A percentile compares a stretch with the other conserved stretches of the same genome.
These are phyloP conservation scores for Jacaranda mimosifolia DNA, from an alignment of 257 asterid genomes.

Conservation along the genomic window DNA sequence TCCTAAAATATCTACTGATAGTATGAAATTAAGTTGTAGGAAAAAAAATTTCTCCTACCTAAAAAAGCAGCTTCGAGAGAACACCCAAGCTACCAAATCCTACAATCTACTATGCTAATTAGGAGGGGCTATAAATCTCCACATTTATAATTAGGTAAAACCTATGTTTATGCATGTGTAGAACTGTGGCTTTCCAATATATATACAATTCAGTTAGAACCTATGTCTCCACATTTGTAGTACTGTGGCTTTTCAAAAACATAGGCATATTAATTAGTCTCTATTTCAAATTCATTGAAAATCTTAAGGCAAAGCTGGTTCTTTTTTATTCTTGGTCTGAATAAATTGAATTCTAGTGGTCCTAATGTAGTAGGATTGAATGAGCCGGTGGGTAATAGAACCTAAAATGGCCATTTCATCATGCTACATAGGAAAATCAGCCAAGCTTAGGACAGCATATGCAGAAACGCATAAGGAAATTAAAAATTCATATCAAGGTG, in stretches of 20 bases:
- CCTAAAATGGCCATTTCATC: neutral
- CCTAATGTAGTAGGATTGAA: neutral
- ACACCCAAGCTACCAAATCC: neutral
- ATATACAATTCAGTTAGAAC: neutral
- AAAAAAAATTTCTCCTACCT: neutral
- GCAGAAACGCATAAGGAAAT: neutral
- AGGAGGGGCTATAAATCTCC: neutral
- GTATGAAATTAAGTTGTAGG: neutral
- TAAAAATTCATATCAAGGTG: neutral
- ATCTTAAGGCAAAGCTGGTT: neutral
- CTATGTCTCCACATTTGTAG: slow-evolving; percentile 2
- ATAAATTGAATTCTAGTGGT: neutral
- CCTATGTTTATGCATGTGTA: neutral
- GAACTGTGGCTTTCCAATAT: neutral
- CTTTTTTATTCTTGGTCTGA: neutral
- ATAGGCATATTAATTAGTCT: neutral
- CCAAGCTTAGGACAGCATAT: neutral
- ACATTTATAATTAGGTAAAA: neutral
- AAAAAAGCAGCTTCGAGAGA: slow-evolving; percentile 1
- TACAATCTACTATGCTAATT: slow-evolving; percentile 15
- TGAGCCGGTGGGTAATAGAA: neutral
- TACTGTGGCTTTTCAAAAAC: neutral
- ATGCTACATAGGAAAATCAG: slow-evolving; percentile 11
- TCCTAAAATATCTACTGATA: neutral
- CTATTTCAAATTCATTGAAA: slow-evolving; percentile 9